Evolutionary conservation across 2,329 filamentous ascomycete genomes (phyloP).

Genomic region (Aphanoascus verrucosus): DNA sequence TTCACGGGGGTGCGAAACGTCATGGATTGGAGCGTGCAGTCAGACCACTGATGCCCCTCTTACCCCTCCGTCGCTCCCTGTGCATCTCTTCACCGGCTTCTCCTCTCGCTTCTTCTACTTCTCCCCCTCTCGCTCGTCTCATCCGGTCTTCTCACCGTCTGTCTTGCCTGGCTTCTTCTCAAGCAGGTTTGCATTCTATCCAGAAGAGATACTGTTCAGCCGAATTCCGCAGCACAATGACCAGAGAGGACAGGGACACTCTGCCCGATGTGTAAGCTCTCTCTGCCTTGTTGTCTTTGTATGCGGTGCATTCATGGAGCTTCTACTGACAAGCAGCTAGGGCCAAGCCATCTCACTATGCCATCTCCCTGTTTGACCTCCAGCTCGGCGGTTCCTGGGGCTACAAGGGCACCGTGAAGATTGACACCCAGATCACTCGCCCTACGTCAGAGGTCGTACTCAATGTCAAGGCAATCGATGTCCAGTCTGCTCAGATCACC

Average conservation of each 20-base stretch:
- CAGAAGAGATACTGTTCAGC: constrained; percentile 31
- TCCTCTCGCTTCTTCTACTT: not conserved
- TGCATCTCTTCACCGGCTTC: constrained; percentile 5
- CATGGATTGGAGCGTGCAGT: constrained; percentile 7
- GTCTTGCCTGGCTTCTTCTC: constrained; percentile 14
- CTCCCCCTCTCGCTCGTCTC: constrained; percentile 15
- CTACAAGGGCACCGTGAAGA: constrained; percentile 77
- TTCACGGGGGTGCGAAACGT: constrained; percentile 12
- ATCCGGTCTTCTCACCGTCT: constrained; percentile 14
- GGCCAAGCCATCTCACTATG: constrained; percentile 78
- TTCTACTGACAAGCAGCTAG: constrained; percentile 27
- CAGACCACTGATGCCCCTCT: constrained; percentile 6
- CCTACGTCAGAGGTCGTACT: constrained; percentile 66
- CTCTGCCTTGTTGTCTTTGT: not conserved
- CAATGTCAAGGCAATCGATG: constrained; percentile 75
- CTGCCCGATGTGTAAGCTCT: constrained; percentile 34
- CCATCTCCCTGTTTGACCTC: constrained; percentile 68
- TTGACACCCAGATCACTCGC: constrained; percentile 62
- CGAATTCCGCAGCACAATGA: constrained; percentile 36
- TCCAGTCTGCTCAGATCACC: constrained; percentile 47
- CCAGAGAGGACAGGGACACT: constrained; percentile 35
- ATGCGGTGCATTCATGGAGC: not conserved
- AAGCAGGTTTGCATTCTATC: constrained; percentile 16
- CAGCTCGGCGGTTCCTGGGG: constrained; percentile 61
- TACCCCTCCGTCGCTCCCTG: constrained; percentile 10